These are phyloP conservation scores for Annulohypoxylon bovei DNA, from an alignment of 495 filamentous ascomycete species.

Conservation along the genomic window DNA sequence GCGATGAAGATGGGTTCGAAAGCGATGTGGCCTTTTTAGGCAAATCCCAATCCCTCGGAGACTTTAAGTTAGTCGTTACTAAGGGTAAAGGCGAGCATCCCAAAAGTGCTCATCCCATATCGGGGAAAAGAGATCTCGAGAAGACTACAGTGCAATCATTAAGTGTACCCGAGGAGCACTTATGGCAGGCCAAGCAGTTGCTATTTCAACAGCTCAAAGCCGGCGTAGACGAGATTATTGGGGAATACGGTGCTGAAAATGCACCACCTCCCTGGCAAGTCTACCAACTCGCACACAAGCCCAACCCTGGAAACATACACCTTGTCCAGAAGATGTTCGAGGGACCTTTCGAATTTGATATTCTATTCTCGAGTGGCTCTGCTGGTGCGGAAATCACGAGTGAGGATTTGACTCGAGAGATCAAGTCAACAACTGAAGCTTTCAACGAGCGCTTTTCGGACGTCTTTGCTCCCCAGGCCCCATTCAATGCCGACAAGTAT, in stretches of 20 bases:
- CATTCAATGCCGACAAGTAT: constrained; percentile 79
- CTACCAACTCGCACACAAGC: constrained; percentile 77
- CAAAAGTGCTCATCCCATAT: constrained; percentile 66
- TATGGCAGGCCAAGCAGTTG: constrained; percentile 90
- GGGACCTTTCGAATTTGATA: constrained; percentile 92
- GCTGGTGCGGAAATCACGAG: constrained; percentile 67
- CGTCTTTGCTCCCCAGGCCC: constrained; percentile 76
- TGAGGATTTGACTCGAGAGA: constrained; percentile 73
- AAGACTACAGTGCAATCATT: constrained; percentile 83
- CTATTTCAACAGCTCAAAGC: constrained; percentile 82
- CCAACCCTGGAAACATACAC: constrained; percentile 82
- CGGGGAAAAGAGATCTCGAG: constrained; percentile 69
- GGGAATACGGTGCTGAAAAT: constrained; percentile 73
- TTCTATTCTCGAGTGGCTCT: constrained; percentile 87
- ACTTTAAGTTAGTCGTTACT: constrained; percentile 84
- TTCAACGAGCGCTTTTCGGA: constrained; percentile 80
- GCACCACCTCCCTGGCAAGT: constrained; percentile 86
- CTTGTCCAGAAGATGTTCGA: constrained; percentile 92
- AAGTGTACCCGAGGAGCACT: constrained; percentile 68
- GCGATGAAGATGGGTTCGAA: constrained; percentile 68
- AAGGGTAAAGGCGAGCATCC: constrained; percentile 70
- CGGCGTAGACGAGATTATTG: constrained; percentile 72
- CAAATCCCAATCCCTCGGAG: constrained; percentile 76
- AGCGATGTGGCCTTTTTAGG: constrained; percentile 81
- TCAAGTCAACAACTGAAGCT: constrained; percentile 68